Percentiles rank a stretch among this genome's conserved stretches.
phyloP scores from a whole-genome alignment of 345 rosid genomes.

The Triadica sebifera region DNA sequence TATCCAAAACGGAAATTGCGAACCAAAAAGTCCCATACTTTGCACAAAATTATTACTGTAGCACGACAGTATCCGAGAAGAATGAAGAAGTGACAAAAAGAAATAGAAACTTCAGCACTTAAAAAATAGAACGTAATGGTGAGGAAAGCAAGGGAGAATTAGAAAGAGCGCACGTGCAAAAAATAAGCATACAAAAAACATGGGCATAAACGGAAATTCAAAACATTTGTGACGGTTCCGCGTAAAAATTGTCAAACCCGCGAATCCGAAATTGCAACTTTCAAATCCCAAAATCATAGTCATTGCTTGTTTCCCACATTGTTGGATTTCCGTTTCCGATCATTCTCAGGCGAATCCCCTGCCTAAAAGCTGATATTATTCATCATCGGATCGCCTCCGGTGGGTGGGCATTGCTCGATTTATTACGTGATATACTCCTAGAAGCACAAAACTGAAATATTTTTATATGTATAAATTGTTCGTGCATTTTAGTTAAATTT shows the following conservation, averaged over 20 bases:
- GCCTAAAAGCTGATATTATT: neutral
- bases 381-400: neutral
- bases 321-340: neutral
- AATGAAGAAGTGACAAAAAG: neutral
- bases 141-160: neutral
- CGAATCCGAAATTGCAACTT: neutral
- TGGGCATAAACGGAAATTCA: neutral
- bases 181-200: neutral
- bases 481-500: neutral
- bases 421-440: no score
- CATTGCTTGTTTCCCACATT: neutral
- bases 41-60: neutral
- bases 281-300: neutral
- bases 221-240: neutral
- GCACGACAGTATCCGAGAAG: neutral
- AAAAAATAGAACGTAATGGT: neutral
- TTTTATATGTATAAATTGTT: neutral
- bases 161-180: neutral
- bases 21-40: neutral
- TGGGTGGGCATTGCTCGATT: neutral
- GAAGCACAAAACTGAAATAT: no score
- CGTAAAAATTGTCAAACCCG: neutral
- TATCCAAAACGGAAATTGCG: neutral
- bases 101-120: neutral
- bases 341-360: neutral